Evolutionary conservation across 2,329 filamentous ascomycete genomes (phyloP).

Genomic region (Verticillium dahliae): DNA sequence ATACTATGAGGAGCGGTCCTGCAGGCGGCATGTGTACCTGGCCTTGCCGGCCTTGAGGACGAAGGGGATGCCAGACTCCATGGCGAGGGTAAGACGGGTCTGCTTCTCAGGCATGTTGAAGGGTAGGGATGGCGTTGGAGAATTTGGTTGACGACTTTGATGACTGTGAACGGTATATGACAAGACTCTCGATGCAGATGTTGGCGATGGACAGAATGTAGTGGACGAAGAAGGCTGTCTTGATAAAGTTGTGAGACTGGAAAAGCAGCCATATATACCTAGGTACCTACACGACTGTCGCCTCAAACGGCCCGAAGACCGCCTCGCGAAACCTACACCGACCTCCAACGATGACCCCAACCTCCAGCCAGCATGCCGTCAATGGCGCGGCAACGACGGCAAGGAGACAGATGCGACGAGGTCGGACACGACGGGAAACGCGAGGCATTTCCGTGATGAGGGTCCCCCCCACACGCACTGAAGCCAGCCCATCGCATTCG

Average conservation of each 20-base stretch:
- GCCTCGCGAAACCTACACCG: not conserved
- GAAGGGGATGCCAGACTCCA: slow-evolving; percentile 33
- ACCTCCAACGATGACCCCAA: not conserved
- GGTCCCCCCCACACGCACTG: not conserved
- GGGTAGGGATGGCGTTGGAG: not conserved
- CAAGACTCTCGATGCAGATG: not conserved
- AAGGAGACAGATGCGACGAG: not conserved
- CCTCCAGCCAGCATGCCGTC: not conserved
- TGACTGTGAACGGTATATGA: not conserved
- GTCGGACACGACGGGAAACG: not conserved
- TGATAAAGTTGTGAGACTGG: not conserved
- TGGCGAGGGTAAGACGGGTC: not conserved
- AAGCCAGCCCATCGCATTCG: not conserved
- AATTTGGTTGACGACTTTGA: not conserved
- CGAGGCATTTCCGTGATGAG: not conserved
- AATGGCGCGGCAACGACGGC: not conserved
- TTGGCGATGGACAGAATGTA: not conserved
- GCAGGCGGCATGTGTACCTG: slow-evolving; percentile 32
- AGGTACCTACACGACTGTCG: not conserved
- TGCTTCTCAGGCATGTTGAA: slow-evolving; percentile 1
- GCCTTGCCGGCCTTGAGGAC: slow-evolving; percentile 34
- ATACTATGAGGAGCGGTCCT: slow-evolving; percentile 38
- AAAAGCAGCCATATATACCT: not conserved
- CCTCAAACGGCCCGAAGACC: not conserved
- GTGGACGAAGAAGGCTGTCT: not conserved